These are phyloP conservation scores for Cicer yamashitae DNA, from an alignment of 306 rosid species.

Conservation along the genomic window DNA sequence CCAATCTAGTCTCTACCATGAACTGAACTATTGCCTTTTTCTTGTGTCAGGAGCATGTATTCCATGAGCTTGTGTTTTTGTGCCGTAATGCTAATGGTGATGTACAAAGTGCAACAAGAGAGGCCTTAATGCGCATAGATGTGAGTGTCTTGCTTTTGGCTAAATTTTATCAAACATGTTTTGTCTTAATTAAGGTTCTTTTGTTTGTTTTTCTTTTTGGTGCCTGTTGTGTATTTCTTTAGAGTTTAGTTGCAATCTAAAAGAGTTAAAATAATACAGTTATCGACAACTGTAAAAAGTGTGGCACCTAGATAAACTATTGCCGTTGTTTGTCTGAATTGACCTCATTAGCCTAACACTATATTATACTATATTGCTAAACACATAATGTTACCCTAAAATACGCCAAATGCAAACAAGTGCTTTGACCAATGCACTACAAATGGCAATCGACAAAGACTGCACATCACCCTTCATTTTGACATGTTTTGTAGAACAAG, in stretches of 20 bases:
- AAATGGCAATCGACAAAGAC: not conserved
- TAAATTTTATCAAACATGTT: conserved; percentile 8
- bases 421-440: not conserved
- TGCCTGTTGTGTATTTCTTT: conserved; percentile 12
- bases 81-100: conserved; percentile 64
- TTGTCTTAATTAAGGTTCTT: conserved; percentile 9
- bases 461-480: not conserved
- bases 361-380: not conserved
- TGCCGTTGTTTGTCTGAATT: not conserved
- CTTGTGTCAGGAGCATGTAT: conserved; percentile 65
- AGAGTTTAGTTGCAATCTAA: conserved; percentile 30
- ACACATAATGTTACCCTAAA: not conserved
- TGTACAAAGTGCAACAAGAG: conserved; percentile 71
- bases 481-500: not conserved
- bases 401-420: not conserved
- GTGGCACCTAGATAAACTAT: not conserved
- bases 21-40: conserved; percentile 35
- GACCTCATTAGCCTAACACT: not conserved
- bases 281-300: not conserved
- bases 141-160: conserved; percentile 56
- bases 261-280: not conserved
- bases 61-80: conserved; percentile 65
- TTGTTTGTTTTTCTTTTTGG: conserved; percentile 3
- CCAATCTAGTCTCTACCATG: conserved; percentile 1
- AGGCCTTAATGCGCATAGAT: conserved; percentile 65